Evolutionary conservation across 306 rosid species (phyloP).

Genomic region (Dalbergia cultrata): DNA sequence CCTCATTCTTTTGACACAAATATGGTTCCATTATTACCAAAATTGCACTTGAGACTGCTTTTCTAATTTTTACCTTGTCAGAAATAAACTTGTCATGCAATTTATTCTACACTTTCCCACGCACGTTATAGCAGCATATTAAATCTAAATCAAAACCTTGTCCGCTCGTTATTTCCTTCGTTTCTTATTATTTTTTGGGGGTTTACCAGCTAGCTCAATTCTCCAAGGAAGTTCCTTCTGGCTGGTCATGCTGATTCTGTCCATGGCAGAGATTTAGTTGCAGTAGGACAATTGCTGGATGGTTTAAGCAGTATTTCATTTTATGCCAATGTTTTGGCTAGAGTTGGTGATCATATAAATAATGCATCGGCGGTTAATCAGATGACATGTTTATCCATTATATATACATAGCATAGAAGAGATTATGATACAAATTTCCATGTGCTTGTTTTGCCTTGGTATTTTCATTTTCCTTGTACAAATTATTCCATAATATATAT

Average conservation of each 20-base stretch:
- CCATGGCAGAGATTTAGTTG: slow-evolving; percentile 44
- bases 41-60: neutral
- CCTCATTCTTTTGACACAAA: neutral
- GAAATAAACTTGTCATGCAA: slow-evolving; percentile 7
- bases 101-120: neutral
- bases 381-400: neutral
- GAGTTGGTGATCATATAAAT: slow-evolving; percentile 16
- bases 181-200: slow-evolving; percentile 7
- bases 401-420: neutral
- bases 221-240: slow-evolving; percentile 52
- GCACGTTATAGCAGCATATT: neutral
- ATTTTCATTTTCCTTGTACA: slow-evolving; percentile 5
- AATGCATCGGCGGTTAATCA: slow-evolving; percentile 24
- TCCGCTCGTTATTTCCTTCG: neutral
- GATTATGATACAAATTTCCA: slow-evolving; percentile 8
- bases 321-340: slow-evolving; percentile 22
- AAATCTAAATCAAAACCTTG: neutral
- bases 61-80: neutral
- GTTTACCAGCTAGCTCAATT: slow-evolving; percentile 57
- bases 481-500: neutral
- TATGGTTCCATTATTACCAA: neutral
- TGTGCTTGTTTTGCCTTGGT: neutral
- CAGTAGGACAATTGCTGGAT: slow-evolving; percentile 32
- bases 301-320: slow-evolving; percentile 30
- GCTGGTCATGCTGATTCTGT: slow-evolving; percentile 45